phyloP scores from a whole-genome alignment of 1,139 yeast species.

The Sugiyamaella castrensis region DNA sequence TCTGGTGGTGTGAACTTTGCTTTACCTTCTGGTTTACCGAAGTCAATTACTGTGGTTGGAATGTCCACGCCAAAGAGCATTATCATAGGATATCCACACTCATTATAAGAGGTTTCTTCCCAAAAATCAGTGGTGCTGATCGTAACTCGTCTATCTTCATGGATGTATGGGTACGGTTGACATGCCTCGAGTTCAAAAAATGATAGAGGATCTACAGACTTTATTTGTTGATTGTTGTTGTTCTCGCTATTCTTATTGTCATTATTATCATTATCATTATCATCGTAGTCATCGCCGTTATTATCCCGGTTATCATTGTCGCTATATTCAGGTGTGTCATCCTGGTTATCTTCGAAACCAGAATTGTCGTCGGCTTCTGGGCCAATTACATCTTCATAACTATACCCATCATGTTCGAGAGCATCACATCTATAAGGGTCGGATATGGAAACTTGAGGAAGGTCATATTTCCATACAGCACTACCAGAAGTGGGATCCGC shows the following conservation, averaged over 20 bases:
- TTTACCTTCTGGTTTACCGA: constrained; percentile 29
- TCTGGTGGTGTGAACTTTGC: constrained; percentile 26
- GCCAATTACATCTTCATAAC: neutral
- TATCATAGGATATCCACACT: constrained; percentile 6
- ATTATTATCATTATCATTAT: neutral
- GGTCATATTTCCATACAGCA: constrained; percentile 45
- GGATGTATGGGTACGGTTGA: constrained; percentile 51
- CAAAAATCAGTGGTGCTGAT: constrained; percentile 27
- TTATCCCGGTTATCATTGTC: neutral
- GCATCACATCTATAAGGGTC: constrained; percentile 1
- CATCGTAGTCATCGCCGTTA: neutral
- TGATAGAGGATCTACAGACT: constrained; percentile 45
- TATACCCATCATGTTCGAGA: too few relatives aligned
- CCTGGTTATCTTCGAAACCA: too few relatives aligned
- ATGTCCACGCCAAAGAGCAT: constrained; percentile 24
- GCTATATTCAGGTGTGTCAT: neutral
- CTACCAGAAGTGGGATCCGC: constrained; percentile 48
- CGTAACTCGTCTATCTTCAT: constrained; percentile 40
- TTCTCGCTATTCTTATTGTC: neutral
- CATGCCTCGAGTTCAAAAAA: constrained; percentile 67
- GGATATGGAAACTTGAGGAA: constrained; percentile 39
- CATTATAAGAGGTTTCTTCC: neutral
- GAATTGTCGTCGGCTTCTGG: neutral
- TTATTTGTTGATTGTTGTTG: neutral
- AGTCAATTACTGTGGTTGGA: constrained; percentile 24